phyloP scores from a whole-genome alignment of 208 protist species.

The Trypanosoma avium region DNA sequence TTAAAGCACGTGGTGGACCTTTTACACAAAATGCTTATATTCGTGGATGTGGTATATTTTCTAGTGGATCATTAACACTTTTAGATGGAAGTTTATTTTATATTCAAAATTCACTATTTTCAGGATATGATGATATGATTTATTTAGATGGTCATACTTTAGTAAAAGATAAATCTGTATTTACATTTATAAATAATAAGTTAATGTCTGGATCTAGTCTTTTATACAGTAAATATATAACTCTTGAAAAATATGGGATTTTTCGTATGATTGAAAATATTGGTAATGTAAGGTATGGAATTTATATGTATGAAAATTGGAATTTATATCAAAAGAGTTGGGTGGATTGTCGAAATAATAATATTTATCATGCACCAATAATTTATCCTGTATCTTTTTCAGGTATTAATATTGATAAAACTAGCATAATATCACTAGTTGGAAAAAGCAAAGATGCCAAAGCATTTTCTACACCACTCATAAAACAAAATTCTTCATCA shows the following conservation, averaged over 20 bases:
- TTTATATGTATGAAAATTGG: conserved; percentile 1
- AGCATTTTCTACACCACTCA: background rate
- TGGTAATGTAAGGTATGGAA: background rate
- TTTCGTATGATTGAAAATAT: conserved; percentile 9
- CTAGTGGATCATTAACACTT: background rate
- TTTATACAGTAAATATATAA: background rate
- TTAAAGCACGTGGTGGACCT: background rate
- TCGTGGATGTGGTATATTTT: background rate
- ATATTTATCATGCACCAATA: background rate
- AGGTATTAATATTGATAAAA: background rate
- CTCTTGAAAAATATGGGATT: background rate
- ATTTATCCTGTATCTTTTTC: background rate
- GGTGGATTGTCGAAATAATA: conserved; percentile 7
- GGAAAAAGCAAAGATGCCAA: background rate
- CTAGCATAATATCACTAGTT: conserved; percentile 9
- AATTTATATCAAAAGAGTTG: conserved; percentile 4
- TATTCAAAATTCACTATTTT: conserved; percentile 1
- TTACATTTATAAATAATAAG: background rate
- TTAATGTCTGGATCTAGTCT: background rate
- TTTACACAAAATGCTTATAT: too few species aligned
- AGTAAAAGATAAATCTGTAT: conserved; percentile 2
- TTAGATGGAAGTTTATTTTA: conserved; percentile 14
- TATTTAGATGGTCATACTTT: background rate
- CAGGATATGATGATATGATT: background rate
- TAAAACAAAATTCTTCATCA: too few species aligned